Base-by-base conservation (phyloP, 345 rosid species). In the Microcos paniculata region DNA sequence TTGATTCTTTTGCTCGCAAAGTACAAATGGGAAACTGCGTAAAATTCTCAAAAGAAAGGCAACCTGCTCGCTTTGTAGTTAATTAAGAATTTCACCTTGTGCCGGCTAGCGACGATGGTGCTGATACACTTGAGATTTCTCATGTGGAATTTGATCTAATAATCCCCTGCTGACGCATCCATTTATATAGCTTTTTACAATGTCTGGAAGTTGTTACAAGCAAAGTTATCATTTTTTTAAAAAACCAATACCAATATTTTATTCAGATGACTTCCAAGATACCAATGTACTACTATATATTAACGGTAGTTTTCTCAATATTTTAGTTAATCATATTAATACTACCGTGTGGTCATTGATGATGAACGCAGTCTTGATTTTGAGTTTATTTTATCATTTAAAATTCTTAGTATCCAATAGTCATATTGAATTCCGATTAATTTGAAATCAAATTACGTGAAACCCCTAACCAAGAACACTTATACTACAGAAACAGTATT, bases 1-100 rank as follows among this genome's bases (percentile, higher is more conserved):
- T 70, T 55, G 51, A 71, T 53, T 58, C 74, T 23, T 71, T 38
- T 71, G 62, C 63, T 55, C 62, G 49, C 15, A 53, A 71, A 71
- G 33, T 53, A 53, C 49, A 71, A n/a, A 53, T 53, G n/a, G 74
- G 45, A 70, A 70, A 31, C 57, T 49, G 43, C 10, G 38, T 8
- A 14, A 12, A 14, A 16, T 51, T 49, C 24, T 28, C 24, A 18
- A 19, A 69, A 51, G 30, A 16, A 51, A 30, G 19, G 57, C 2
- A 70, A 70, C 45, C 13, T 35, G 40, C 40, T 35, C 5, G 5
- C 40, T 35, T 35, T 35, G 15, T 12, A 14, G 28, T n/a, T 28
- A 31, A 2, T 28, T 70, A 31, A 33, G 30, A 49, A 30, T 52
- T 70, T 4, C 14, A 45, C 67, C 45, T 26, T 1, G 61, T n/a